Conservation (phyloP, 805 yeast species). For the Candida ponderosae region DNA sequence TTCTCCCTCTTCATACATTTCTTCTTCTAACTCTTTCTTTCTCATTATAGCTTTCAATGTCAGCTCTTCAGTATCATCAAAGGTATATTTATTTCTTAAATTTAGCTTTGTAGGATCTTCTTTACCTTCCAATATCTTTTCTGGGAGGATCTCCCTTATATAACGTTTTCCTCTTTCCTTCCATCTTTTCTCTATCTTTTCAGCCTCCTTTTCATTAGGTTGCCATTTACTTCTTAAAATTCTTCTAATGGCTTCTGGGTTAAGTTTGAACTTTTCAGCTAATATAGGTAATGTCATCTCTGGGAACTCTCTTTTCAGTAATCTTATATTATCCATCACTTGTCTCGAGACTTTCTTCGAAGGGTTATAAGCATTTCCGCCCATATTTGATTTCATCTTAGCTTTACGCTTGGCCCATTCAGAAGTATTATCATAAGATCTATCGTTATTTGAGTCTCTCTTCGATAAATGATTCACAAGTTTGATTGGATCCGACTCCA, state of each 20-base stretch:
- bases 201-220: constrained; percentile 52
- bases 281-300: constrained; percentile 50
- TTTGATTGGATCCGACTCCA: too few relatives aligned
- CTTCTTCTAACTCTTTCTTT: too few relatives aligned
- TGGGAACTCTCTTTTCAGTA: constrained; percentile 50
- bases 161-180: constrained; percentile 35
- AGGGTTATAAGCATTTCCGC: constrained; percentile 47
- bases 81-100: not conserved
- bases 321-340: constrained; percentile 57
- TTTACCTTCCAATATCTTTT: constrained; percentile 1
- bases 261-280: constrained; percentile 56
- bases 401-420: constrained; percentile 67
- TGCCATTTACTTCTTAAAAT: constrained; percentile 72
- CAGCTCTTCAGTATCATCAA: not conserved
- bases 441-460: too few relatives aligned
- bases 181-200: constrained; percentile 44
- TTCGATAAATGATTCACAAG: too few relatives aligned
- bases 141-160: constrained; percentile 1
- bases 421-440: constrained; percentile 25
- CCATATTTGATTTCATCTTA: constrained; percentile 31
- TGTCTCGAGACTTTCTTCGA: constrained; percentile 56
- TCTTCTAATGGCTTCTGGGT: constrained; percentile 78
- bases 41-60: not conserved
- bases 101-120: not conserved
- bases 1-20: too few relatives aligned